These are phyloP conservation scores for Dichotomopilus funicola DNA, from an alignment of 2,329 filamentous ascomycete species.

Conservation along the genomic window DNA sequence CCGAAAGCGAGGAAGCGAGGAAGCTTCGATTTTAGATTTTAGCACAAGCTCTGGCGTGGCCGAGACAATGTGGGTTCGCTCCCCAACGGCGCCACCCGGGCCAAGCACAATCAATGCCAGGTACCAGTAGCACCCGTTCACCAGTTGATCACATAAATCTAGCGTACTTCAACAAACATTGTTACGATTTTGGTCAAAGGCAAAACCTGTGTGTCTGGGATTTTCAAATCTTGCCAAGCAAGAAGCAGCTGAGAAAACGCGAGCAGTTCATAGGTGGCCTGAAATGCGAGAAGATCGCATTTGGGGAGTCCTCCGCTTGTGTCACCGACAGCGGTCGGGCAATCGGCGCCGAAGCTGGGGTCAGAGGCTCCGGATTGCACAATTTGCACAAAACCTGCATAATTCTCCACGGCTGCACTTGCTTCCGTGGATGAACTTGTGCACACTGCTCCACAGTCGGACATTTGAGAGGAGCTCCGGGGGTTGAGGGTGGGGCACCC, in stretches of 20 bases:
- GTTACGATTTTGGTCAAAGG: no score
- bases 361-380: not conserved
- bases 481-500: no score
- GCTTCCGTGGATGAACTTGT: not conserved
- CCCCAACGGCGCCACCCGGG: slow-evolving; percentile 6
- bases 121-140: not conserved
- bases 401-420: not conserved
- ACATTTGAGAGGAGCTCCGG: no score
- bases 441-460: slow-evolving; percentile 1
- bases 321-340: not conserved
- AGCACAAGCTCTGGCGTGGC: not conserved
- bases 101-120: not conserved
- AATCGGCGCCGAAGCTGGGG: not conserved
- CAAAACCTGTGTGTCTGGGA: no score
- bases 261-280: no score
- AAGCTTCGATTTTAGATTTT: not conserved
- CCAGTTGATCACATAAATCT: not conserved
- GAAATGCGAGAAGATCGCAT: no score
- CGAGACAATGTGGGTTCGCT: not conserved
- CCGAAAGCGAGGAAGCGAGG: not conserved
- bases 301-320: no score
- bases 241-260: no score
- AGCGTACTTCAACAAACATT: not conserved
- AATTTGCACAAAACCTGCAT: slow-evolving; percentile 2
- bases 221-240: no score